phyloP scores from a whole-genome alignment of 805 yeast species.

The Candida pseudofarinosa region DNA sequence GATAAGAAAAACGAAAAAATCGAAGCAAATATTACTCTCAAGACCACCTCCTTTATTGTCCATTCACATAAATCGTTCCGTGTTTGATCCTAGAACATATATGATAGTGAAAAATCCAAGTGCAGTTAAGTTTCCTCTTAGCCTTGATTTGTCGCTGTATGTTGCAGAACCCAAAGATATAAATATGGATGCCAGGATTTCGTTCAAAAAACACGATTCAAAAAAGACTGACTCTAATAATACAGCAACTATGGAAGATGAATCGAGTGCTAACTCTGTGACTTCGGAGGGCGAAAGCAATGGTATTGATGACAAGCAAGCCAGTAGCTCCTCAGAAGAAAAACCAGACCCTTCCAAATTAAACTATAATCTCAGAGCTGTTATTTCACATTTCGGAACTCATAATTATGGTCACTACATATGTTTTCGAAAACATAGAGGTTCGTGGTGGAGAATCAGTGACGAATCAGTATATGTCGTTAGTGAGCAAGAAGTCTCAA shows the following conservation, averaged over 20 bases:
- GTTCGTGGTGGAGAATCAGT: constrained; percentile 92
- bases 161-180: constrained; percentile 66
- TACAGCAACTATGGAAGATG: not conserved
- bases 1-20: constrained; percentile 71
- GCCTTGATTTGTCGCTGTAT: constrained; percentile 63
- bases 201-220: constrained; percentile 62
- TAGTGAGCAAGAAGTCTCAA: constrained; percentile 73
- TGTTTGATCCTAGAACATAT: constrained; percentile 83
- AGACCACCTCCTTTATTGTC: constrained; percentile 81
- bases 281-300: constrained; percentile 6
- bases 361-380: constrained; percentile 73
- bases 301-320: constrained; percentile 2
- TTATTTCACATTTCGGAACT: constrained; percentile 89
- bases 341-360: constrained; percentile 25
- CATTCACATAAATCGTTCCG: constrained; percentile 89
- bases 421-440: constrained; percentile 75
- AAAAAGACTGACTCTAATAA: constrained; percentile 7
- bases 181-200: constrained; percentile 74
- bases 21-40: constrained; percentile 75
- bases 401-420: constrained; percentile 98
- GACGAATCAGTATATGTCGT: constrained; percentile 85
- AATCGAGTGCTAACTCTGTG: not conserved
- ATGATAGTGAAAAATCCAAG: constrained; percentile 81
- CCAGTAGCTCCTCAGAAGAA: not conserved
- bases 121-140: constrained; percentile 69